phyloP scores from a whole-genome alignment of 2,329 filamentous ascomycete genomes.

The Paraphoma sp. region DNA sequence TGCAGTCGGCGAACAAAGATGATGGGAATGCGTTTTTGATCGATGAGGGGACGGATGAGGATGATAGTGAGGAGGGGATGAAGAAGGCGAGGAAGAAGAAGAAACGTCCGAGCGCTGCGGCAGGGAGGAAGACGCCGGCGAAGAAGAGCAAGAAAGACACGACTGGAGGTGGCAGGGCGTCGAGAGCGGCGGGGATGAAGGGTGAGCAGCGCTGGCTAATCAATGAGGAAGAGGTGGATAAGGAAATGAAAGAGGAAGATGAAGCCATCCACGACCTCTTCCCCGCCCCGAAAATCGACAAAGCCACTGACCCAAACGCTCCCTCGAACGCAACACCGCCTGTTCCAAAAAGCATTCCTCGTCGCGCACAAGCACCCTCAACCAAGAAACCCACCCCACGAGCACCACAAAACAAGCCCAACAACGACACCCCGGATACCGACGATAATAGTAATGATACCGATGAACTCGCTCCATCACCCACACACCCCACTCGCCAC shows the following conservation, averaged over 20 bases:
- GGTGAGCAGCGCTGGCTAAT: no score
- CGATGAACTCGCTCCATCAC: no score
- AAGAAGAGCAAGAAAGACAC: neutral
- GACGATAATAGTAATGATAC: no score
- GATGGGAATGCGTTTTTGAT: neutral
- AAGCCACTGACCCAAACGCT: neutral
- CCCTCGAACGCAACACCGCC: neutral
- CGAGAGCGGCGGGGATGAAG: no score
- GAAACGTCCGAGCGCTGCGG: neutral
- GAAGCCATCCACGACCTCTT: neutral
- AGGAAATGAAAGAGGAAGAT: neutral
- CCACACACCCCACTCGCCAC: no score
- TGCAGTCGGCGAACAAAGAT: neutral
- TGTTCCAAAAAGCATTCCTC: no score
- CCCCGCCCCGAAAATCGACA: neutral
- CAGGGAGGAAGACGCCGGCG: neutral
- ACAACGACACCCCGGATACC: no score
- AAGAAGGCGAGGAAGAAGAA: neutral
- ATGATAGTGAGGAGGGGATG: neutral
- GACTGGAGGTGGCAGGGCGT: neutral
- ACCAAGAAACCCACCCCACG: neutral
- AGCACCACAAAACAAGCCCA: neutral
- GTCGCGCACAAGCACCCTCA: no score
- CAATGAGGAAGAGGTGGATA: no score
- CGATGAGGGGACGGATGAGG: neutral